phyloP scores from a whole-genome alignment of 1,139 yeast genomes.

The Meyerozyma athensensis region DNA sequence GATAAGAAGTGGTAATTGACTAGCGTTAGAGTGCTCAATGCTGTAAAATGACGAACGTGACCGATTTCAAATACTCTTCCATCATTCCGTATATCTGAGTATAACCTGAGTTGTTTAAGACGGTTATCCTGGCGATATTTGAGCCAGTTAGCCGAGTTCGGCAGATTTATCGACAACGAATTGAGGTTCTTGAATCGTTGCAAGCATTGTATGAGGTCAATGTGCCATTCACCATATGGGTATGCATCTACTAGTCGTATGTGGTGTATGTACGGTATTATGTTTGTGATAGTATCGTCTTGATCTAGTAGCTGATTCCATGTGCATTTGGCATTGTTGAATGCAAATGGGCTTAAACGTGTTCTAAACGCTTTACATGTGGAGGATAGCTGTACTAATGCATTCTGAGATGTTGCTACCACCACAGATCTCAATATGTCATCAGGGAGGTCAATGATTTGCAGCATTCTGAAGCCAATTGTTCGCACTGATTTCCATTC shows the following conservation, averaged over 20 bases:
- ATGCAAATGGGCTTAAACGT: neutral
- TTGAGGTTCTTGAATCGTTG: neutral
- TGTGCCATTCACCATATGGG: conserved; percentile 4
- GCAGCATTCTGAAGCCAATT: neutral
- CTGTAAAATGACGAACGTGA: conserved; percentile 1
- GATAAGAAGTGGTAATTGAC: conserved; percentile 1
- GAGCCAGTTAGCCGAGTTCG: conserved; percentile 2
- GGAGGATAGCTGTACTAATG: neutral
- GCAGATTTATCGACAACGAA: neutral
- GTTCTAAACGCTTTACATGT: neutral
- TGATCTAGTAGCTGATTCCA: neutral
- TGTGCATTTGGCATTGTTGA: neutral
- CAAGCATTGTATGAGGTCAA: neutral
- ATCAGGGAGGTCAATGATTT: neutral
- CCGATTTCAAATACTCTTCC: neutral
- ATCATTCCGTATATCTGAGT: neutral
- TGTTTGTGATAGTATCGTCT: neutral
- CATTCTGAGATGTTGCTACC: neutral
- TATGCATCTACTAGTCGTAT: neutral
- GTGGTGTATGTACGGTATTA: neutral
- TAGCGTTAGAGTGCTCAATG: neutral
- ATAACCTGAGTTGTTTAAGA: neutral
- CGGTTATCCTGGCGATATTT: neutral
- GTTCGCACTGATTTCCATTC: neutral
- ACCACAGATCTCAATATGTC: neutral